These are phyloP conservation scores for Ceratobasidium sp. DNA, from an alignment of 1,284 basidiomycete genomes.

Conservation along the genomic window DNA sequence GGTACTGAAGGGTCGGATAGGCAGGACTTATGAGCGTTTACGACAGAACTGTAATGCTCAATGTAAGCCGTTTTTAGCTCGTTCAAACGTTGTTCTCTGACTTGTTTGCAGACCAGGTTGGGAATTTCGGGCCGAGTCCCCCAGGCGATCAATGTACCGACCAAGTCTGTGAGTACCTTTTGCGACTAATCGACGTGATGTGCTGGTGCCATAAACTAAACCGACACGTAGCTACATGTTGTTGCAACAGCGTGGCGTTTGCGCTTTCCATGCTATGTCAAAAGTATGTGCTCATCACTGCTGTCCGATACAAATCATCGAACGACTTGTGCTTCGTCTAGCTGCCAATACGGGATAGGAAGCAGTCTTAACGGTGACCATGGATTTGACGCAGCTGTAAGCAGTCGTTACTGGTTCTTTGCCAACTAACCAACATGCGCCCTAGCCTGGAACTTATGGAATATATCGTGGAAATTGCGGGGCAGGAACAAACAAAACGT, in stretches of 20 bases:
- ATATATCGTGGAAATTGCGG: background rate
- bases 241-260: conserved; percentile 33
- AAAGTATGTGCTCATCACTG: background rate
- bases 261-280: conserved; percentile 24
- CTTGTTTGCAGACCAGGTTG: conserved; percentile 2
- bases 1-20: background rate
- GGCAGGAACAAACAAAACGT: background rate
- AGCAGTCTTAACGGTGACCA: background rate
- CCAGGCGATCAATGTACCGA: background rate
- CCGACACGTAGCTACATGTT: conserved; percentile 10
- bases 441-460: background rate
- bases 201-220: background rate
- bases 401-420: background rate
- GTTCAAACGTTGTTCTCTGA: too few relatives aligned
- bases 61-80: too few relatives aligned
- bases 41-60: background rate
- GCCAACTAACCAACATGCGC: background rate
- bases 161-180: conserved; percentile 4
- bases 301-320: too few relatives aligned
- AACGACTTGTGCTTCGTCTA: background rate
- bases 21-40: conserved; percentile 1
- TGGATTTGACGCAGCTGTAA: conserved; percentile 23
- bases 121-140: background rate
- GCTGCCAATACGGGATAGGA: conserved; percentile 18
- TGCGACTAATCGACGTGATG: too few relatives aligned